Conservation (phyloP, 805 yeast genomes). For the Scheffersomyces coipomensis region DNA sequence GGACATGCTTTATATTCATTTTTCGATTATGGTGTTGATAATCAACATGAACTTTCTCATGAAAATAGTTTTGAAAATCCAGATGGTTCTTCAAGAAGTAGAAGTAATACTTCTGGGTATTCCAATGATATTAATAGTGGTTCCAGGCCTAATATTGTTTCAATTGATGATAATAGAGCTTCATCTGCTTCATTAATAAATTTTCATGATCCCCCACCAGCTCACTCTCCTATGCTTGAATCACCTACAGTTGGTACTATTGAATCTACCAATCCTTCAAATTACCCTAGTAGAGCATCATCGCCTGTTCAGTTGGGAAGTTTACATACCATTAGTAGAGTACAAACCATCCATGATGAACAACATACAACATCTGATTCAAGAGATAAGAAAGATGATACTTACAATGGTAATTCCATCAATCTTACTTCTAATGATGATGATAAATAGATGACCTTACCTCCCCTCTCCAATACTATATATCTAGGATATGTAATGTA, state of each 20-base stretch:
- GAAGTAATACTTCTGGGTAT: background rate
- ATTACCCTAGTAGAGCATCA: conserved; percentile 9
- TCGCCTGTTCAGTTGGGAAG: conserved; percentile 12
- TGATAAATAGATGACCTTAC: no score
- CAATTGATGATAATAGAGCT: conserved; percentile 2
- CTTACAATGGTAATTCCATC: conserved; percentile 14
- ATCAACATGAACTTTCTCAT: conserved; percentile 6
- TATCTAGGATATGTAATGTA: no score
- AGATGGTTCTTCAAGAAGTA: background rate
- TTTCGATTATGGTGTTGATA: conserved; percentile 41
- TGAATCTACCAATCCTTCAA: conserved; percentile 7
- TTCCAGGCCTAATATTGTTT: background rate
- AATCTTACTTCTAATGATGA: conserved; percentile 10
- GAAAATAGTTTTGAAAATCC: conserved; percentile 1
- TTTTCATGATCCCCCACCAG: conserved; percentile 3
- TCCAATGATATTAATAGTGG: background rate
- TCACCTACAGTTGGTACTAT: background rate
- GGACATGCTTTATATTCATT: conserved; percentile 36
- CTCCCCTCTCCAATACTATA: no score
- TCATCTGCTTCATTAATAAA: background rate
- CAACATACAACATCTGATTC: conserved; percentile 2
- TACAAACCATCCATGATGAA: conserved; percentile 17
- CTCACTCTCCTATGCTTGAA: conserved; percentile 4
- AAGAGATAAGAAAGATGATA: conserved; percentile 8
- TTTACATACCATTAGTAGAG: conserved; percentile 10